phyloP scores from a whole-genome alignment of 129 eudicot genomes.

The Helichrysum umbraculigerum region DNA sequence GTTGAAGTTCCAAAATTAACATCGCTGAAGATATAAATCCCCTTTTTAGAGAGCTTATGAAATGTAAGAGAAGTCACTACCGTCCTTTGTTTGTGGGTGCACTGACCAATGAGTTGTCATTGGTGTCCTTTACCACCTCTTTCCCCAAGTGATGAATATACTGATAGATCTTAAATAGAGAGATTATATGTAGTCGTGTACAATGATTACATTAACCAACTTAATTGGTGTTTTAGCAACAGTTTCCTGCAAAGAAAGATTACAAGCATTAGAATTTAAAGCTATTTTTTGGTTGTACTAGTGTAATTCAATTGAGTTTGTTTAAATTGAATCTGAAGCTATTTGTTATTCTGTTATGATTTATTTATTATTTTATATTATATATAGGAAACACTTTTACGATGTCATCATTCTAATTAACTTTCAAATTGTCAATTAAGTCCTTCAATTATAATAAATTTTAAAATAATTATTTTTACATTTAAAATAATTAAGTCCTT shows the following conservation, averaged over 20 bases:
- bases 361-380: neutral
- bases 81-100: neutral
- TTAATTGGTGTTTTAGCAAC: slow-evolving; percentile 13
- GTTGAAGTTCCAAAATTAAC: neutral
- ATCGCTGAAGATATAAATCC: neutral
- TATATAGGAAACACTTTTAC: no score
- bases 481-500: no score
- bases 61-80: neutral
- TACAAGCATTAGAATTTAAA: neutral
- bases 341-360: neutral
- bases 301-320: neutral
- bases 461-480: no score
- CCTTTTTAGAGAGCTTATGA: neutral
- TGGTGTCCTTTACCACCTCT: neutral
- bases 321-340: neutral
- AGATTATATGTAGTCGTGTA: slow-evolving; percentile 1
- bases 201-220: neutral
- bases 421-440: no score
- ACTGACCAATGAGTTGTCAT: neutral
- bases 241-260: neutral
- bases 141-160: neutral
- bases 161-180: neutral
- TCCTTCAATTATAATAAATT: no score
- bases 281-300: neutral
- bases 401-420: no score